These are phyloP conservation scores for Tephrocybe sp. DNA, from an alignment of 768 basidiomycete genomes.

Conservation along the genomic window DNA sequence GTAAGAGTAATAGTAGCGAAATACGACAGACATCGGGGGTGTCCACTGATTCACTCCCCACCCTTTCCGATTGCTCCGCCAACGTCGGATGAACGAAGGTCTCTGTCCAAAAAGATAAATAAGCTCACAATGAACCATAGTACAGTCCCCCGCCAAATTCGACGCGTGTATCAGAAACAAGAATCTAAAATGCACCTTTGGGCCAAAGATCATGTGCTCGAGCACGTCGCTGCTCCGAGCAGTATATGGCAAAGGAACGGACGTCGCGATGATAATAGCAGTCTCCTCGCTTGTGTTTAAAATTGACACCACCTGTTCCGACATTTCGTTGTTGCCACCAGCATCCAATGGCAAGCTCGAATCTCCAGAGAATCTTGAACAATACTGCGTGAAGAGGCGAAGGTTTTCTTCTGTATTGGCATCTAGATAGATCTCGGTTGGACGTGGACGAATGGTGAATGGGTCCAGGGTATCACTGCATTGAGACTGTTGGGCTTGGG, in stretches of 20 bases:
- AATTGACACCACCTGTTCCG: too few relatives aligned
- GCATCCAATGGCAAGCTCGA: too few relatives aligned
- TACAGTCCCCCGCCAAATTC: too few relatives aligned
- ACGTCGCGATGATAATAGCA: slow-evolving; percentile 24
- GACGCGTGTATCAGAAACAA: background rate
- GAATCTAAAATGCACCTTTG: slow-evolving; percentile 14
- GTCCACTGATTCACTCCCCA: background rate
- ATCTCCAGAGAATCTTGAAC: slow-evolving; percentile 3
- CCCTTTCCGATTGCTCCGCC: slow-evolving; percentile 15
- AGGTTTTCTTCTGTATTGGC: slow-evolving; percentile 2
- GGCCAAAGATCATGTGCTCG: slow-evolving; percentile 27
- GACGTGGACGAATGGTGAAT: too few relatives aligned
- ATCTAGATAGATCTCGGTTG: background rate
- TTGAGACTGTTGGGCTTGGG: too few relatives aligned
- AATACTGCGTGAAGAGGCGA: background rate
- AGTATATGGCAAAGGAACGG: slow-evolving; percentile 29
- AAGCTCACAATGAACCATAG: background rate
- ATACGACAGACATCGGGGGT: background rate
- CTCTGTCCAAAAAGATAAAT: slow-evolving; percentile 5
- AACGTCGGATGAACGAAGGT: slow-evolving; percentile 6
- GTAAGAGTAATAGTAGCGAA: too few relatives aligned
- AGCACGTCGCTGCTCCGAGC: slow-evolving; percentile 28
- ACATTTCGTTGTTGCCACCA: background rate
- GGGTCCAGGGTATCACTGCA: too few relatives aligned
- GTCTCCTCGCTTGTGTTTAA: background rate